A percentile compares a stretch with the other conserved stretches of the same genome.
These are phyloP conservation scores for Hyaloperonospora arabidopsidis DNA, from an alignment of 352 stramenopile species.

Conservation along the genomic window DNA sequence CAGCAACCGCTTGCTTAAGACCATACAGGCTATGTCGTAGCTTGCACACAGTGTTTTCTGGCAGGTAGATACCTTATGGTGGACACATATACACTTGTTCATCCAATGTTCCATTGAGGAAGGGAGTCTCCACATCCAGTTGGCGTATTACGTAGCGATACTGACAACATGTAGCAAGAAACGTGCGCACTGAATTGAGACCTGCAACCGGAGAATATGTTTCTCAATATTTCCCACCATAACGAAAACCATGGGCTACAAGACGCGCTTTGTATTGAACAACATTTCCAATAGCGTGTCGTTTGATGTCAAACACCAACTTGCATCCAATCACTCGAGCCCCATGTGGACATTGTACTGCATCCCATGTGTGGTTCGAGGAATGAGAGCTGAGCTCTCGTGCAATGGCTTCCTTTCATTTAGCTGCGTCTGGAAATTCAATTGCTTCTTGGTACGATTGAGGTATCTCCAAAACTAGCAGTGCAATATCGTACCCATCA, in stretches of 20 bases:
- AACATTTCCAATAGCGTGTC: constrained; percentile 5
- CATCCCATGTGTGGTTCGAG: constrained; percentile 15
- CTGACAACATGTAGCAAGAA: not conserved
- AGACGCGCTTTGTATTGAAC: constrained; percentile 23
- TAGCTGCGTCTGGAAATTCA: constrained; percentile 1
- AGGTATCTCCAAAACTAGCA: constrained; percentile 4
- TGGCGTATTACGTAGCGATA: not conserved
- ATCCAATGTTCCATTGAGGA: not conserved
- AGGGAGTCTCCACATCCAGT: not conserved
- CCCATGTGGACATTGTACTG: not conserved
- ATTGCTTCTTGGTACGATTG: constrained; percentile 10
- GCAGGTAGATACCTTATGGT: not conserved
- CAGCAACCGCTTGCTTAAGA: not conserved
- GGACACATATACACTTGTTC: not conserved
- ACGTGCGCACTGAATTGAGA: not conserved
- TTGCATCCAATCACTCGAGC: constrained; percentile 6
- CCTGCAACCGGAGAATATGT: constrained; percentile 25
- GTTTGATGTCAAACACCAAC: constrained; percentile 18
- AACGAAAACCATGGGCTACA: constrained; percentile 17
- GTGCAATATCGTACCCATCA: constrained; percentile 3
- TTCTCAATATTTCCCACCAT: constrained; percentile 17
- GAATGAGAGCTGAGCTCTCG: constrained; percentile 1
- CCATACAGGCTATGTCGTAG: not conserved
- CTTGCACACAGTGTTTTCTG: not conserved
- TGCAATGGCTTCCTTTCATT: constrained; percentile 12